Evolutionary conservation across 352 stramenopile species (phyloP), one percentile per base, ranked within the genome.

Genomic region (Thraustochytrium sp.): DNA sequence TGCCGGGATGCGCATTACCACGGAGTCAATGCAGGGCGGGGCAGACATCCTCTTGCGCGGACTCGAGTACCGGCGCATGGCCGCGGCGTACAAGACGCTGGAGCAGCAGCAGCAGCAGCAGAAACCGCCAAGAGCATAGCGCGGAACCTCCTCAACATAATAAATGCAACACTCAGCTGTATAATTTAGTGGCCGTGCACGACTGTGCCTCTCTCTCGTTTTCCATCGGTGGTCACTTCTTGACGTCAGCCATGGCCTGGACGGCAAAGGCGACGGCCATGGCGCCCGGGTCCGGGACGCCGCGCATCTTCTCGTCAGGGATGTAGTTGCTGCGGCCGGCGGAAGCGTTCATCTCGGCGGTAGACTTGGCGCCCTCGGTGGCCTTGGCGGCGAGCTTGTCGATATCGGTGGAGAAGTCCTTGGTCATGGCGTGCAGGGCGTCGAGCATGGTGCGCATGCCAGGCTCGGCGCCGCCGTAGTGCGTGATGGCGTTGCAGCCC

Each of bases 401-500:
- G n/a, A 68, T 21, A 34, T 62, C 62, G 16, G 31, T 16, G 9
- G 5, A 13, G 62, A 56, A 64, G 46, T 3, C 84, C 56, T 88
- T 48, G 16, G 93, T 88, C 1, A 94, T 93, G 2, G 96, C 95
- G 42, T 98, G 82, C 9, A 98, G 87, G 13, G 95, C 94, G 89
- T 99, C 96, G 55, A 99, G 85, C 93, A 99, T 98, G 26, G 96
- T 99, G 49, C 96, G 93, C 40, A 93, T 97, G 29, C 96, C 96
- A 76, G 94, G 89, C 34, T 90, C 90, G 1, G 96, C 96, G 16
- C 96, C 96, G 53, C 96, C 96, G 86, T 98, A 98, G 38, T 92
- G 88, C 18, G 86, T 87, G 54, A 96, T 87, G 21, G 90, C 90
- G 74, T 89, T 86, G 11, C 96, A 92, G 54, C 95, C 96, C 16